Percentiles rank a stretch among this genome's conserved stretches.
Conservation (phyloP, 306 rosid genomes). For the Quercus glauca region DNA sequence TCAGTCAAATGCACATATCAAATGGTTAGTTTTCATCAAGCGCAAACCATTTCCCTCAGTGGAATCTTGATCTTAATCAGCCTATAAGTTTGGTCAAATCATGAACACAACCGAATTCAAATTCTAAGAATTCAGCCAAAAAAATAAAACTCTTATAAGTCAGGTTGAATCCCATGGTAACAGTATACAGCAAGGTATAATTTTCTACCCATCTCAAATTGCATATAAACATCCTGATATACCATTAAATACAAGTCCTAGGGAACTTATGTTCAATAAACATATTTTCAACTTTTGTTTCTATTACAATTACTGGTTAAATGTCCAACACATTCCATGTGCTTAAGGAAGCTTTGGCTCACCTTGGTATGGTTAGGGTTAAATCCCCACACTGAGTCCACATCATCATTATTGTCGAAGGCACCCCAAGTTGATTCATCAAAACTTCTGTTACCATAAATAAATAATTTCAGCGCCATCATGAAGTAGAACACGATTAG, state of each 20-base stretch:
- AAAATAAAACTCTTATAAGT: not conserved
- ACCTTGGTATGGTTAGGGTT: slow-evolving; percentile 67
- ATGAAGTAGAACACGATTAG: slow-evolving; percentile 18
- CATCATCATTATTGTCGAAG: slow-evolving; percentile 81
- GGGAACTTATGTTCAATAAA: not conserved
- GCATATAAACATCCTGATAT: not conserved
- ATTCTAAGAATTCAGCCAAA: not conserved
- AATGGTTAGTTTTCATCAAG: not conserved
- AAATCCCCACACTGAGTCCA: slow-evolving; percentile 88
- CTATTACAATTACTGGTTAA: not conserved
- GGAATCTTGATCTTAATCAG: not conserved
- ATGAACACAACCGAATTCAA: not conserved
- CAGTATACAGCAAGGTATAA: not conserved
- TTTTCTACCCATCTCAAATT: not conserved
- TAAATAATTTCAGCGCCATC: slow-evolving; percentile 25
- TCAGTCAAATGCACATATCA: not conserved
- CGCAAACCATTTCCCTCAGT: not conserved
- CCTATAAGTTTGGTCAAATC: not conserved
- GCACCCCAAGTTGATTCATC: slow-evolving; percentile 91
- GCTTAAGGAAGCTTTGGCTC: slow-evolving; percentile 19
- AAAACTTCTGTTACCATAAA: slow-evolving; percentile 55
- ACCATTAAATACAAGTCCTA: not conserved
- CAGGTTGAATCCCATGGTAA: not conserved
- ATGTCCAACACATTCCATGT: slow-evolving; percentile 6
- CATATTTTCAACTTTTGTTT: not conserved